These are phyloP conservation scores for Stygiomarasmius scandens DNA, from an alignment of 1,284 basidiomycete genomes.

Conservation along the genomic window DNA sequence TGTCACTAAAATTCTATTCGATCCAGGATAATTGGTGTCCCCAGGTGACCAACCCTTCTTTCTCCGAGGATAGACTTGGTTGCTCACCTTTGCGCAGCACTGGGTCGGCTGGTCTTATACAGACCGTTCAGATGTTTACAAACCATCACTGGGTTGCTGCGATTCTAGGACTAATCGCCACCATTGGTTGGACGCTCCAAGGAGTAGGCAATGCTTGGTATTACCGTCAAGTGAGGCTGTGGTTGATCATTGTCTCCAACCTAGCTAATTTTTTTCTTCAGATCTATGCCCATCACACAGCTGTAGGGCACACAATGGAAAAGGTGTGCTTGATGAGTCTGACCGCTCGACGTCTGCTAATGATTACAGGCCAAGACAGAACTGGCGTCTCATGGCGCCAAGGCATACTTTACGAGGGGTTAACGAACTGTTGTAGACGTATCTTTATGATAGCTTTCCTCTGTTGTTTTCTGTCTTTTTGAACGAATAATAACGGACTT, in stretches of 20 bases:
- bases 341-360: conserved; percentile 1
- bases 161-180: conserved; percentile 79
- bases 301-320: conserved; percentile 82
- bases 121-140: conserved; percentile 83
- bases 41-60: conserved; percentile 48
- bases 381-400: conserved; percentile 83
- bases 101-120: conserved; percentile 94
- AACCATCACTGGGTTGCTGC: conserved; percentile 69
- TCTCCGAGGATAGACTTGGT: conserved; percentile 9
- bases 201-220: conserved; percentile 82
- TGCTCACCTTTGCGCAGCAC: conserved; percentile 52
- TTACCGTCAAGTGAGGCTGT: conserved; percentile 65
- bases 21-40: conserved; percentile 85
- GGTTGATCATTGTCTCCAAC: background rate
- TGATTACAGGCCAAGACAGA: conserved; percentile 79
- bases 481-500: conserved; percentile 1
- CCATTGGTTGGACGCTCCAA: conserved; percentile 87
- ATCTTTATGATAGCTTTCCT: background rate
- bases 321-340: conserved; percentile 52
- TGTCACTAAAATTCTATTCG: conserved; percentile 24
- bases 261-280: conserved; percentile 33
- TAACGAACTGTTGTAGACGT: conserved; percentile 33
- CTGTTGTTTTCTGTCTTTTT: background rate
- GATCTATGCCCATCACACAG: conserved; percentile 86
- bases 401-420: conserved; percentile 83